These are phyloP conservation scores for Colletotrichum sp. DNA, from an alignment of 2,329 filamentous ascomycete genomes.

Conservation along the genomic window DNA sequence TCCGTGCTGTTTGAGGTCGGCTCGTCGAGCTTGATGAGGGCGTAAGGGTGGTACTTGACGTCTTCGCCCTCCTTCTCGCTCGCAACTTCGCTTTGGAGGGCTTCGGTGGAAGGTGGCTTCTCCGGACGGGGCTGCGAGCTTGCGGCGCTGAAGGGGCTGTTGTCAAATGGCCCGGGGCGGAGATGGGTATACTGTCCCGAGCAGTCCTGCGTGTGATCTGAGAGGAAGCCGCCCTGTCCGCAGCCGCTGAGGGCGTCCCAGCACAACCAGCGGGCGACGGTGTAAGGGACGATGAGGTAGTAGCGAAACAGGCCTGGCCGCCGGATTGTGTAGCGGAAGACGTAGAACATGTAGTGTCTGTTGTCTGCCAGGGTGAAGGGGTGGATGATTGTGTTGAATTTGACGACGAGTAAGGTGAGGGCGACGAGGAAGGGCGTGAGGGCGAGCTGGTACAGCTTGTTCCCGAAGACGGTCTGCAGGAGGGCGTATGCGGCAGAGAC, in stretches of 20 bases:
- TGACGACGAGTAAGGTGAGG: slow-evolving; percentile 56
- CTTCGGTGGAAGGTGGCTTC: not conserved
- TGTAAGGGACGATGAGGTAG: slow-evolving; percentile 72
- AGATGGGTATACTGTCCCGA: not conserved
- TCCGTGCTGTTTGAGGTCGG: slow-evolving; percentile 29
- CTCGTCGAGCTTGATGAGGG: slow-evolving; percentile 26
- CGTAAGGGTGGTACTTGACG: slow-evolving; percentile 1
- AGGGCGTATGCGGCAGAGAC: not conserved
- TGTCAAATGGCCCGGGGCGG: slow-evolving; percentile 26
- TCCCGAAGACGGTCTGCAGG: slow-evolving; percentile 26
- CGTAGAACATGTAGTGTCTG: slow-evolving; percentile 95
- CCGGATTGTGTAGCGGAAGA: slow-evolving; percentile 84
- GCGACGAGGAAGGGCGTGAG: slow-evolving; percentile 35
- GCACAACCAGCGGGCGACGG: slow-evolving; percentile 70
- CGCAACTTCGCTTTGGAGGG: not conserved
- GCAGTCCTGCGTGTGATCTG: not conserved
- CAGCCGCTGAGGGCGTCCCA: slow-evolving; percentile 66
- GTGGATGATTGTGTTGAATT: slow-evolving; percentile 90
- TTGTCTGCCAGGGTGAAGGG: slow-evolving; percentile 97
- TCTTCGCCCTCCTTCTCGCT: not conserved
- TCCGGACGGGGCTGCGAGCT: not conserved
- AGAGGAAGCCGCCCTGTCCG: slow-evolving; percentile 9
- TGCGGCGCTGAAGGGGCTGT: slow-evolving; percentile 29
- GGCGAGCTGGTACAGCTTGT: slow-evolving; percentile 32
- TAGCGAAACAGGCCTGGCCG: slow-evolving; percentile 69